Conservation (phyloP, 2,329 filamentous ascomycete species). For the Tolypocladium nubicola region DNA sequence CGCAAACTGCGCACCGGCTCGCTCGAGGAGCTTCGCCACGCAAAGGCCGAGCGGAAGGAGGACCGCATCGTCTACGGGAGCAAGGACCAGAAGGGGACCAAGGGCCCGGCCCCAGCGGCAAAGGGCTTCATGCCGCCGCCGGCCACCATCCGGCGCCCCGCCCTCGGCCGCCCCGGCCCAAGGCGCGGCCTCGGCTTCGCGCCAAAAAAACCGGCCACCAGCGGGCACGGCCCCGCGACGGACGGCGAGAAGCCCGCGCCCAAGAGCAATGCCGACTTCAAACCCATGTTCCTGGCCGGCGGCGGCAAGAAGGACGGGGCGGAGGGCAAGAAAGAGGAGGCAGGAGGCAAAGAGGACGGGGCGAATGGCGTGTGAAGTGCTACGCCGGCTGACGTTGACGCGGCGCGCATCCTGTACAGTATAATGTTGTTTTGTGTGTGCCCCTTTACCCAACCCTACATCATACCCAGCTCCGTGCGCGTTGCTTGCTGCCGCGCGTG, state of each 20-base stretch:
- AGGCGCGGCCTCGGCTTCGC: slow-evolving; percentile 35
- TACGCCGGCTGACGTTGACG: neutral
- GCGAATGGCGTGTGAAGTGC: neutral
- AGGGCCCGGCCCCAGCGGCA: slow-evolving; percentile 5
- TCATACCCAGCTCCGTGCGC: neutral
- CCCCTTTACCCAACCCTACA: neutral
- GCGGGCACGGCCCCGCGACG: slow-evolving; percentile 14
- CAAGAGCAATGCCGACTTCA: slow-evolving; percentile 50
- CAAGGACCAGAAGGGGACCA: slow-evolving; percentile 15
- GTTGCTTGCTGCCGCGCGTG: neutral
- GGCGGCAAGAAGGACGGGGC: slow-evolving; percentile 3
- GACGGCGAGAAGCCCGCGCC: slow-evolving; percentile 12
- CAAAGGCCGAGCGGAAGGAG: slow-evolving; percentile 30
- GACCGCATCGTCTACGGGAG: slow-evolving; percentile 19
- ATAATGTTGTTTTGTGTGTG: slow-evolving; percentile 31
- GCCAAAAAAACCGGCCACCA: slow-evolving; percentile 11
- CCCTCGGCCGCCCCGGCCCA: slow-evolving; percentile 25
- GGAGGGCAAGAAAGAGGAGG: neutral
- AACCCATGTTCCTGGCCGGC: slow-evolving; percentile 34
- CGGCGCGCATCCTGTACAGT: neutral
- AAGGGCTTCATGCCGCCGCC: slow-evolving; percentile 32
- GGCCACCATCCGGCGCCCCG: slow-evolving; percentile 29
- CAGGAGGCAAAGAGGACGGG: neutral
- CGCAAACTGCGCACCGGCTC: slow-evolving; percentile 44
- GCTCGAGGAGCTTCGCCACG: slow-evolving; percentile 41